phyloP scores from a whole-genome alignment of 306 rosid species.

The Rosa persica region DNA sequence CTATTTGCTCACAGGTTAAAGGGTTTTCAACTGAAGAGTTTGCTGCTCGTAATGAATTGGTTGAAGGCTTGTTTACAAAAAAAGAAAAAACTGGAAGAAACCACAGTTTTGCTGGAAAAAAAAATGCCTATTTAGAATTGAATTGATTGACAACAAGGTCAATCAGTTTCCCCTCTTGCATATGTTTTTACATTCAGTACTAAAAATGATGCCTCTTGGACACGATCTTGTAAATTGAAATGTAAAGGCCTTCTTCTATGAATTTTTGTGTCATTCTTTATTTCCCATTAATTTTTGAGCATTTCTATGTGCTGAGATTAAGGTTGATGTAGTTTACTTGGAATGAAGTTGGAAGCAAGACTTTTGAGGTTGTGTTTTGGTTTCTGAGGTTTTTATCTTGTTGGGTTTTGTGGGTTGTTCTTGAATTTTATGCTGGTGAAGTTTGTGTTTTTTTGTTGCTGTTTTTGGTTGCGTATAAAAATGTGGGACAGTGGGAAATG shows the following conservation, averaged over 20 bases:
- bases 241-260: background rate
- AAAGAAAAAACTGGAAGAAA: background rate
- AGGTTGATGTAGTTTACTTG: constrained; percentile 30
- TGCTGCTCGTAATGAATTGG: constrained; percentile 66
- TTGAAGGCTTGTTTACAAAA: background rate
- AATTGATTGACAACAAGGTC: background rate
- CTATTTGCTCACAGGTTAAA: constrained; percentile 53
- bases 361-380: background rate
- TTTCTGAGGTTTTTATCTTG: background rate
- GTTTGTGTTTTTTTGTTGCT: background rate
- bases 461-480: background rate
- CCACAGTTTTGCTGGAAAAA: background rate
- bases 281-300: background rate
- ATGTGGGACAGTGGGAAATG: background rate
- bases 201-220: background rate
- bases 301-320: constrained; percentile 6
- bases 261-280: background rate
- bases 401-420: background rate
- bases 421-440: background rate
- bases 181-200: background rate
- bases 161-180: background rate
- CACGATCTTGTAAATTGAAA: background rate
- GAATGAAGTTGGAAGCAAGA: background rate
- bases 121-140: background rate
- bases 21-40: constrained; percentile 90